phyloP scores from a whole-genome alignment of 2,329 filamentous ascomycete genomes.

The Tympanopsis confertula region DNA sequence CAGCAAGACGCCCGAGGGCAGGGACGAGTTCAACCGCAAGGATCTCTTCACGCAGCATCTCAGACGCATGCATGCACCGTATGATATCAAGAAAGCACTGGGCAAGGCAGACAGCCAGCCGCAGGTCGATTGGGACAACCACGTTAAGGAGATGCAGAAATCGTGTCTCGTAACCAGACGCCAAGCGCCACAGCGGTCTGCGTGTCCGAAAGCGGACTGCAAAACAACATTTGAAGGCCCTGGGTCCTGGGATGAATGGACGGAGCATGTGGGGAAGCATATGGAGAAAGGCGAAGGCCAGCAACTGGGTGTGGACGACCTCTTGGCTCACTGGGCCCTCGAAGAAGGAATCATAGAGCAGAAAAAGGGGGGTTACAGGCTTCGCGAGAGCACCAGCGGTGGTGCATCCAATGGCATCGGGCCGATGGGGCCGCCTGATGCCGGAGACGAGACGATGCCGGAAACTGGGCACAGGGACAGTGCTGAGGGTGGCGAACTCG shows the following conservation, averaged over 20 bases:
- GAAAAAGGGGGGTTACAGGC: constrained; percentile 40
- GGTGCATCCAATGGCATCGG: background rate
- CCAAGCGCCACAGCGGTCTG: constrained; percentile 56
- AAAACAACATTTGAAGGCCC: constrained; percentile 57
- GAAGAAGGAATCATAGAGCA: constrained; percentile 52
- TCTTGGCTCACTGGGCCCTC: constrained; percentile 50
- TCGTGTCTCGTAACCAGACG: constrained; percentile 64
- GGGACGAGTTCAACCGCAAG: constrained; percentile 76
- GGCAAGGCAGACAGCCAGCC: constrained; percentile 46
- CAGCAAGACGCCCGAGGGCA: constrained; percentile 38
- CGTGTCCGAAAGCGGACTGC: constrained; percentile 65
- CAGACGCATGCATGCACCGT: constrained; percentile 79
- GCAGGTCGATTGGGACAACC: constrained; percentile 50
- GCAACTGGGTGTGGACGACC: constrained; percentile 41
- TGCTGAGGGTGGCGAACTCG: background rate
- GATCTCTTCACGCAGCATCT: constrained; percentile 92
- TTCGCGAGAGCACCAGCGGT: constrained; percentile 27
- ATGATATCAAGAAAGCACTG: constrained; percentile 45
- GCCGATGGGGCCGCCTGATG: background rate
- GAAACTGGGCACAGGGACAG: background rate
- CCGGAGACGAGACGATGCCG: background rate
- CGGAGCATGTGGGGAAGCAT: constrained; percentile 83
- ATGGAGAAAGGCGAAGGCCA: constrained; percentile 64
- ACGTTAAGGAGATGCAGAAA: constrained; percentile 59
- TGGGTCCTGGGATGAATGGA: constrained; percentile 77